phyloP scores from a whole-genome alignment of 306 rosid species.

The Rosa rugosa region DNA sequence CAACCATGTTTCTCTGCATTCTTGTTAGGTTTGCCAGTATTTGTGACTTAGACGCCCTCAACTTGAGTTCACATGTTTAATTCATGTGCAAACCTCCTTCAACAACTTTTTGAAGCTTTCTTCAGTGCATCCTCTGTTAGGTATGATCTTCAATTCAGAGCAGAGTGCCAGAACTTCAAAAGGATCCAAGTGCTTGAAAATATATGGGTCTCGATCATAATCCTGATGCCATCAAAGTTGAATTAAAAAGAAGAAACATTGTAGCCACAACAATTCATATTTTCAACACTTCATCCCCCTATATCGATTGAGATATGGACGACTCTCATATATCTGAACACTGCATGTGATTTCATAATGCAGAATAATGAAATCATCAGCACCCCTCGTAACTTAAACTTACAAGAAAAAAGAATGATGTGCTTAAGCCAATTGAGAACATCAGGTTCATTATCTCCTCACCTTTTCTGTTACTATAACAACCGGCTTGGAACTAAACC shows the following conservation, averaged over 20 bases:
- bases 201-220: conserved; percentile 76
- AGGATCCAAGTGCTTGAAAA: conserved; percentile 55
- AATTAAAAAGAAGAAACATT: not conserved
- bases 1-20: not conserved
- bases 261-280: not conserved
- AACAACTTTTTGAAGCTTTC: conserved; percentile 61
- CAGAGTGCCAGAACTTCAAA: conserved; percentile 58
- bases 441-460: conserved; percentile 14
- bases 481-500: conserved; percentile 56
- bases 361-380: not conserved
- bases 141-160: conserved; percentile 50
- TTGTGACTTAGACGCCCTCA: conserved; percentile 3
- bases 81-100: conserved; percentile 34
- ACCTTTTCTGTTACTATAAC: conserved; percentile 88
- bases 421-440: not conserved
- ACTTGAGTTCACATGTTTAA: conserved; percentile 19
- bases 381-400: not conserved
- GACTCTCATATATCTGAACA: not conserved
- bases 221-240: conserved; percentile 49
- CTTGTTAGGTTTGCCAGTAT: not conserved
- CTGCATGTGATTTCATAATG: not conserved
- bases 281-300: not conserved
- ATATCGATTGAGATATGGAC: not conserved
- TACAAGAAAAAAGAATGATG: not conserved
- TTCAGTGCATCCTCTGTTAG: conserved; percentile 45